These are phyloP conservation scores for Isoetes taiwanensis DNA, from an alignment of 75 land plant species.

Conservation along the genomic window DNA sequence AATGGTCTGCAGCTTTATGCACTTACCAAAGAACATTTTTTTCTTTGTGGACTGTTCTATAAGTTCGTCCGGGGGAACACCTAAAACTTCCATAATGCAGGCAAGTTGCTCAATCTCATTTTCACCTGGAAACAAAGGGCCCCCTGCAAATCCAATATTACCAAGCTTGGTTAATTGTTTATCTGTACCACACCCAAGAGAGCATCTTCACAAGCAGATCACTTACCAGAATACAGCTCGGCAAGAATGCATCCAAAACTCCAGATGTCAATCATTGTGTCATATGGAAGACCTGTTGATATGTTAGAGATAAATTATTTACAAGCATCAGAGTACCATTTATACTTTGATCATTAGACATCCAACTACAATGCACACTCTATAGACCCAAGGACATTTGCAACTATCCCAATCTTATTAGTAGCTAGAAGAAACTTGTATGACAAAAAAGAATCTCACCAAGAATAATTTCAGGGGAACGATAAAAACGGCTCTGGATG, in stretches of 20 bases:
- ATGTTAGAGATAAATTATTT: background rate
- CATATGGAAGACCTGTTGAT: conserved; percentile 21
- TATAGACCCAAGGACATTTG: too few relatives aligned
- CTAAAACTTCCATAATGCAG: conserved; percentile 30
- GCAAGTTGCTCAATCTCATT: conserved; percentile 30
- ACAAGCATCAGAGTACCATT: too few relatives aligned
- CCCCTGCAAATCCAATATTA: conserved; percentile 10
- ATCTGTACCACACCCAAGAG: background rate
- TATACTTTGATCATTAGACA: too few relatives aligned
- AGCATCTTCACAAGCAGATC: background rate
- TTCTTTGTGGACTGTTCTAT: conserved; percentile 26
- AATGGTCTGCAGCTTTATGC: background rate
- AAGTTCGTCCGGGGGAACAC: conserved; percentile 14
- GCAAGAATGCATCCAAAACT: conserved; percentile 35
- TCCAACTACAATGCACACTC: too few relatives aligned
- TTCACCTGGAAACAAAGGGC: conserved; percentile 31
- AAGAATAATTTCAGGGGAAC: conserved; percentile 32
- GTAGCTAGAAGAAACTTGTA: too few relatives aligned
- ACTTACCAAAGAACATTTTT: conserved; percentile 32
- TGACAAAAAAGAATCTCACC: conserved; percentile 6
- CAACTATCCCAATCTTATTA: too few relatives aligned
- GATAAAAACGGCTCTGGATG: conserved; percentile 30
- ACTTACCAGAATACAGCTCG: conserved; percentile 23
- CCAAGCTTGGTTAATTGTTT: too few relatives aligned
- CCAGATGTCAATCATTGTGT: conserved; percentile 35